Base-by-base conservation (phyloP, 179 eudicot genomes). In the Beta corolliflora region DNA sequence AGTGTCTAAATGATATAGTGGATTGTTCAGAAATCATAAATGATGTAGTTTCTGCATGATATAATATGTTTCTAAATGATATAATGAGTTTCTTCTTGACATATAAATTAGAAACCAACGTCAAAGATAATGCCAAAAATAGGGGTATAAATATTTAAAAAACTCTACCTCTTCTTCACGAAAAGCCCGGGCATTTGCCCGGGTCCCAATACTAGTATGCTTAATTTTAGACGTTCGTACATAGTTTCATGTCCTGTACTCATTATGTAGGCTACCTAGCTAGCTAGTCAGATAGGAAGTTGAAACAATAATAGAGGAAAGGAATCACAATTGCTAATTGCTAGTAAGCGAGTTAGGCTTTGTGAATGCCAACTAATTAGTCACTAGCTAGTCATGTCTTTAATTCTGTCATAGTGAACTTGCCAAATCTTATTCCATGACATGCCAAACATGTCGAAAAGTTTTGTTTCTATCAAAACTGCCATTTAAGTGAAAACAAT, bases 291-390 rank as follows among this genome's bases (percentile, higher is more conserved):
- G 31, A 29, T 9, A 21, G 3, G 31, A 61, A 61, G 11, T 23
- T 61, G 5, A 61, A 4, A n/a, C 66, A 61, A 61, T 61, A 13
- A 61, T 61, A 66, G 46, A 66, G 71, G n/a, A 19, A 12, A 66
- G 46, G 46, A 15, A 31, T 31, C 9, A 18, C 48, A 66, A 14
- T 66, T 5, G 71, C 9, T 67, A 67, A 25, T 25, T 31, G 71
- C 45, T 8, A 12, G 14, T 31, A 61, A 11, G 3, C 1, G 65
- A 65, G 67, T 75, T 75, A 31, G 53, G 53, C 36, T 58, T 55
- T 61, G 67, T 75, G 67, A 75, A 63, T 77, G 79, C 71, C 71
- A 77, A 63, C 79, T 46, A 77, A 77, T 29, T n/a, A n/a, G 9
- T 3, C 41, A 36, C 41, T 48, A 48, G 7, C 7, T 36, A 48